Base-by-base conservation (phyloP, 2,329 filamentous ascomycete species). In the Arthrobotrys pseudoclavata region DNA sequence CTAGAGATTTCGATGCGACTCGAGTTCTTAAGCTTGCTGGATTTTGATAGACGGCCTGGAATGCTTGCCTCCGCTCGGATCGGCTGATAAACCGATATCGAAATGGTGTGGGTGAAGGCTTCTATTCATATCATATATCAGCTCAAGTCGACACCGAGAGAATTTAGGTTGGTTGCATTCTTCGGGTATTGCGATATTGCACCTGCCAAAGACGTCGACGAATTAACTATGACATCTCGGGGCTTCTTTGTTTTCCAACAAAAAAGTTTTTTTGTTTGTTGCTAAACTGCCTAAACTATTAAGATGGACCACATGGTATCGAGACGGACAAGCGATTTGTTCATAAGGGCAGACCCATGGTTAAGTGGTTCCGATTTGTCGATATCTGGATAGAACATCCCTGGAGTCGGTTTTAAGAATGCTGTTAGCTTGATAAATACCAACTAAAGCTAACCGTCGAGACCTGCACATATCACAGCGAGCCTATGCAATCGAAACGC, bases 331-430 rank as follows among this genome's bases (percentile, higher is more conserved):
- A 52, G 63, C 37, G 31, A 57, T 68, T 66, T 45, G 45, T 40
- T 60, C 37, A 40, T 50, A 20, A 37, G 52, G 15, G 24, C 13
- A 72, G 53, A 69, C 48, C 71, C 71, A 57, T 69, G 71, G 60
- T 64, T 64, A 34, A 50, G 42, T 42, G 64, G 71, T 64, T 76
- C 71, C 64, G 48, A 64, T 76, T 66, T 40, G 37, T 64, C 63
- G 63, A 69, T 62, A 22, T 40, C 50, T 57, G 45, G 64, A 37
- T 63, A 31, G 52, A 15, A 18, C 15, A 55, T 53, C 47, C 48
- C 47, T 45, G 63, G 26, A 20, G 34, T 60, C 34, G 55, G 34
- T 42, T 60, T 60, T 60, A 60, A 60, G 31, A 26, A 42, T 20
- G 6, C 13, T 60, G 34, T 42, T 40, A 24, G 55, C 20, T 34